These are phyloP conservation scores for Rubia balearica DNA, from an alignment of 305 asterid species.

Conservation along the genomic window DNA sequence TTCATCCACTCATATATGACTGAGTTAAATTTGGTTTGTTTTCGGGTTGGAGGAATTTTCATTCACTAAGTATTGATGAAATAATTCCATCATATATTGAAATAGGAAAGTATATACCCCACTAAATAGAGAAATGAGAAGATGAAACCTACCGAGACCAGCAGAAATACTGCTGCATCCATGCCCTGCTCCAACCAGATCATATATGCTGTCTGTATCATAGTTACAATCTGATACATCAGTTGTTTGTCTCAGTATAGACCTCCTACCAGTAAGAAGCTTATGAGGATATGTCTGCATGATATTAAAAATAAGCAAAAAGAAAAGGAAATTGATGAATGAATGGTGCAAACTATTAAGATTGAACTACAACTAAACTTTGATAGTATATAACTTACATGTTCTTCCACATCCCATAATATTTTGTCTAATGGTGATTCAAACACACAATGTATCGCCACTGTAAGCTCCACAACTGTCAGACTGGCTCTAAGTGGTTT, in stretches of 20 bases:
- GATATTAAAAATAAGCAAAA: constrained; percentile 16
- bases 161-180: constrained; percentile 91
- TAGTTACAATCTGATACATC: constrained; percentile 28
- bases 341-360: not conserved
- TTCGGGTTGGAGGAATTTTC: not conserved
- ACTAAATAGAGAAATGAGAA: constrained; percentile 16
- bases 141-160: constrained; percentile 60
- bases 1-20: constrained; percentile 6
- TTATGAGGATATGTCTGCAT: constrained; percentile 77
- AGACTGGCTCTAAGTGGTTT: constrained; percentile 46
- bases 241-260: constrained; percentile 30
- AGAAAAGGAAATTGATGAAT: not conserved
- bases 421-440: constrained; percentile 75
- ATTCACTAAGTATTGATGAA: not conserved
- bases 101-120: not conserved
- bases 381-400: constrained; percentile 38
- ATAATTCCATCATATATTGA: not conserved
- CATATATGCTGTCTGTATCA: constrained; percentile 37
- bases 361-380: not conserved
- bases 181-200: constrained; percentile 71
- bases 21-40: not conserved
- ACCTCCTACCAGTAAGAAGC: constrained; percentile 86
- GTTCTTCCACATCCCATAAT: constrained; percentile 88
- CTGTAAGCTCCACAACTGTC: constrained; percentile 62
- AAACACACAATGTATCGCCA: constrained; percentile 83